phyloP scores from a whole-genome alignment of 129 eudicot species.

The Erigeron canadensis region DNA sequence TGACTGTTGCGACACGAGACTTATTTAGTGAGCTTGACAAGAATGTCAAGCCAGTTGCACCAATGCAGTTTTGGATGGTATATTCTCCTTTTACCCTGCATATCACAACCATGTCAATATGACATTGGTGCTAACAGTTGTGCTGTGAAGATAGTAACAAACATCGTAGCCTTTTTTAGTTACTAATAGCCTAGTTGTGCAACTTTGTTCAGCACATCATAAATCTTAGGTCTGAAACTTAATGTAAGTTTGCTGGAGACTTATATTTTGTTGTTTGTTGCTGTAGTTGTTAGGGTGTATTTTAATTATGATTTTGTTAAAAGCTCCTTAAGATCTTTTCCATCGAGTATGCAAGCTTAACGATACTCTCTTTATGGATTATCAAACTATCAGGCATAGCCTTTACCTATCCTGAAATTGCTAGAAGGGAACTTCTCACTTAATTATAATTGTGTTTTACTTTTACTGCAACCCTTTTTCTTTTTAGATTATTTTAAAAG shows the following conservation, averaged over 20 bases:
- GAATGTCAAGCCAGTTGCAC: conserved; percentile 93
- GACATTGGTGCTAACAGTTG: conserved; percentile 13
- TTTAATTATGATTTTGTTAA: background rate
- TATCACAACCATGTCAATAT: background rate
- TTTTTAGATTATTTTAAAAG: background rate
- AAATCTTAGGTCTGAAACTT: background rate
- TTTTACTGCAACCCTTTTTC: conserved; percentile 1
- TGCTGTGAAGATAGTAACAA: conserved; percentile 3
- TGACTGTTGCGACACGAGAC: conserved; percentile 93
- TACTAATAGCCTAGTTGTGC: conserved; percentile 8
- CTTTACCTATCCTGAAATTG: background rate
- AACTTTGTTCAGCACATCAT: background rate
- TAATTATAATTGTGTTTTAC: conserved; percentile 14
- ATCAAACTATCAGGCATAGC: background rate
- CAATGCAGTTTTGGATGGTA: conserved; percentile 95
- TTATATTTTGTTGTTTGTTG: background rate
- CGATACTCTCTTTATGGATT: no score
- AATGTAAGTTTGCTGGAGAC: background rate
- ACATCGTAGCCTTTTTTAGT: conserved; percentile 8
- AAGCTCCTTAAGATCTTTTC: background rate
- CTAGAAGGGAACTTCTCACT: background rate
- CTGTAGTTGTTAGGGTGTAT: conserved; percentile 3
- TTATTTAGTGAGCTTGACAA: conserved; percentile 88
- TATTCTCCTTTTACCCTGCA: conserved; percentile 2
- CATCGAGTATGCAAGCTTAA: background rate